phyloP scores from a whole-genome alignment of 2,329 filamentous ascomycete species.

The Cryoendolithus antarcticus region DNA sequence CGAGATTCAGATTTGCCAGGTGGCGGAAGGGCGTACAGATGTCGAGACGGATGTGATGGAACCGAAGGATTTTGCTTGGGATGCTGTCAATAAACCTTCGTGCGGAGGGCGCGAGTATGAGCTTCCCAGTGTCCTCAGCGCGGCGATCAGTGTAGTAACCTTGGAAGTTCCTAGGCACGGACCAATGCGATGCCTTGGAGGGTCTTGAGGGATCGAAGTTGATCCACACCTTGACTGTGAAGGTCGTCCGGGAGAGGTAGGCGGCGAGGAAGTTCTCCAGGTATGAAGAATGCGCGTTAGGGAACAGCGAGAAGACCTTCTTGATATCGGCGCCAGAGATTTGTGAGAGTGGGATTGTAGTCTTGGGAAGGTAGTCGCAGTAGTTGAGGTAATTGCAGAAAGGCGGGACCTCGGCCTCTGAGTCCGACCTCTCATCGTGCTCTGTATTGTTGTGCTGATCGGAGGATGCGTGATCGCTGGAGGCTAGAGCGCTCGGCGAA shows the following conservation, averaged over 20 bases:
- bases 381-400: not conserved
- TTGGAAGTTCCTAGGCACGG: slow-evolving; percentile 7
- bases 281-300: too few relatives aligned
- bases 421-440: not conserved
- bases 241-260: slow-evolving; percentile 6
- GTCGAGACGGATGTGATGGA: slow-evolving; percentile 1
- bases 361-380: not conserved
- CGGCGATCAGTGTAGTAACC: too few relatives aligned
- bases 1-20: not conserved
- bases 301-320: too few relatives aligned
- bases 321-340: not conserved
- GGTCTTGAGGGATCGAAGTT: slow-evolving; percentile 11
- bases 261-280: slow-evolving; percentile 5
- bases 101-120: not conserved
- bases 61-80: not conserved
- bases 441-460: not conserved
- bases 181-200: too few relatives aligned
- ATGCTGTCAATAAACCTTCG: not conserved
- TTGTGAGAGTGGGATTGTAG: not conserved
- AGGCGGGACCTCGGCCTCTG: not conserved
- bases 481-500: too few relatives aligned
- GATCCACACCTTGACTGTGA: slow-evolving; percentile 9
- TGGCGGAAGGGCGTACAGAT: slow-evolving; percentile 4
- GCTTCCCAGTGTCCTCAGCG: slow-evolving; percentile 2
- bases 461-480: too few relatives aligned